These are phyloP conservation scores for Chaetoscypha palmicola DNA, from an alignment of 2,329 filamentous ascomycete species.

Conservation along the genomic window DNA sequence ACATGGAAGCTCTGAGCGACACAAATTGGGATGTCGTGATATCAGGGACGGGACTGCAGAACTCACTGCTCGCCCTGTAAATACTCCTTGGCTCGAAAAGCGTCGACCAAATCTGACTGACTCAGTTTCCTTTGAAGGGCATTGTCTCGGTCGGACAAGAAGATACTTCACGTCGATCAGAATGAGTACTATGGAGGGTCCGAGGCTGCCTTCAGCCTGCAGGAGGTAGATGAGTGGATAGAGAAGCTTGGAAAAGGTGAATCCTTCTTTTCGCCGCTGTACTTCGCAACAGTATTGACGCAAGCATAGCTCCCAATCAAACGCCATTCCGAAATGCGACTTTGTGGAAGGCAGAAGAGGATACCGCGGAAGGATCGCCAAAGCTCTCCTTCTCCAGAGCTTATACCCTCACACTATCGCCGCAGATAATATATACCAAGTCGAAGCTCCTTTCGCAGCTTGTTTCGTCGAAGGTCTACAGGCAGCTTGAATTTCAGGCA, in stretches of 20 bases:
- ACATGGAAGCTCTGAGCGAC: conserved; percentile 68
- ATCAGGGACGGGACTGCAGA: conserved; percentile 68
- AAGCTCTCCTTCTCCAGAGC: conserved; percentile 58
- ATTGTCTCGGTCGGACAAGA: conserved; percentile 85
- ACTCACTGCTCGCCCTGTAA: conserved; percentile 74
- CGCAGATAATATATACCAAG: conserved; percentile 78
- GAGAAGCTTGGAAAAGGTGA: conserved; percentile 35
- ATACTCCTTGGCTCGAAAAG: conserved; percentile 23
- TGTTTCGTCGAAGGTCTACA: conserved; percentile 82
- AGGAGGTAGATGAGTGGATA: conserved; percentile 74
- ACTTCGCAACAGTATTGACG: not conserved
- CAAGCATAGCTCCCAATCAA: conserved; percentile 20
- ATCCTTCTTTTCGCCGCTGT: not conserved
- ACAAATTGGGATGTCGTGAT: conserved; percentile 75
- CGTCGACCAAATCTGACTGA: conserved; percentile 60
- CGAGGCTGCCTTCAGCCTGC: conserved; percentile 78
- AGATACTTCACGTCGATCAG: conserved; percentile 80
- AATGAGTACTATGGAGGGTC: conserved; percentile 83
- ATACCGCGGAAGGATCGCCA: conserved; percentile 29
- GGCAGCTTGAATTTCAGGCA: conserved; percentile 87
- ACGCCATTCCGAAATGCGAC: conserved; percentile 26
- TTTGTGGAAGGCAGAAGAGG: conserved; percentile 21
- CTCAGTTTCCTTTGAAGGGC: conserved; percentile 62
- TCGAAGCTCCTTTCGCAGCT: conserved; percentile 71
- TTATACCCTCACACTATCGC: conserved; percentile 78